phyloP scores from a whole-genome alignment of 2,329 filamentous ascomycete genomes.

The Myriosclerotinia scirpicola region DNA sequence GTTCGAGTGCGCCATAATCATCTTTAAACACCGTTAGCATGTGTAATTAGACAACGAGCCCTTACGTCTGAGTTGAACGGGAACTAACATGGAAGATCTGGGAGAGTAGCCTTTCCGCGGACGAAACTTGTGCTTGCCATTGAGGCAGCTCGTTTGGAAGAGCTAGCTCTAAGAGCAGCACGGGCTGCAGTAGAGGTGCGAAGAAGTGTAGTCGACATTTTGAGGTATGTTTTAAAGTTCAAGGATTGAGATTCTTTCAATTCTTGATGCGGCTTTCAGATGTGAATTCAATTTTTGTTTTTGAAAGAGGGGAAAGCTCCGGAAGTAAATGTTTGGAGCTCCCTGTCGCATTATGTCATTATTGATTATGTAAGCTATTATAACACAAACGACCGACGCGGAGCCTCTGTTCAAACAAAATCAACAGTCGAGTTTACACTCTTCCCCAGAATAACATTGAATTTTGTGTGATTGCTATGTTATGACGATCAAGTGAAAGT shows the following conservation, averaged over 20 bases:
- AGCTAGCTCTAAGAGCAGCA: slow-evolving; percentile 67
- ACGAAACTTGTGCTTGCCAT: slow-evolving; percentile 74
- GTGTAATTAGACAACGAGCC: neutral
- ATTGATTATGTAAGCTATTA: slow-evolving; percentile 4
- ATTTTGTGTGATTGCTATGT: neutral
- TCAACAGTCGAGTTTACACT: neutral
- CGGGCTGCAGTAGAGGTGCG: slow-evolving; percentile 67
- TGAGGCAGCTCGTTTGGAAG: slow-evolving; percentile 62
- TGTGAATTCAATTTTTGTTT: slow-evolving; percentile 20
- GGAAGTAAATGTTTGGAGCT: slow-evolving; percentile 19
- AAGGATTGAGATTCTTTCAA: slow-evolving; percentile 25
- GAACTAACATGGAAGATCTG: slow-evolving; percentile 73
- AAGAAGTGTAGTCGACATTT: slow-evolving; percentile 75
- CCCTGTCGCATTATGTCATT: slow-evolving; percentile 21
- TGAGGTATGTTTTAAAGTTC: slow-evolving; percentile 31
- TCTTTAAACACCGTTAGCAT: slow-evolving; percentile 53
- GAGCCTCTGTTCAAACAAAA: neutral
- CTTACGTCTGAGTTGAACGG: neutral
- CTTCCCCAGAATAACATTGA: neutral
- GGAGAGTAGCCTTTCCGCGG: slow-evolving; percentile 87
- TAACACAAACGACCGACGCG: neutral
- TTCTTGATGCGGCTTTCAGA: slow-evolving; percentile 18
- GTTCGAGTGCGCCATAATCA: slow-evolving; percentile 94
- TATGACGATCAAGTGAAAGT: neutral
- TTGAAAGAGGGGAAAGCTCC: slow-evolving; percentile 7